Conservation (phyloP, 2,329 filamentous ascomycete species). For the Fusarium decemcellulare region DNA sequence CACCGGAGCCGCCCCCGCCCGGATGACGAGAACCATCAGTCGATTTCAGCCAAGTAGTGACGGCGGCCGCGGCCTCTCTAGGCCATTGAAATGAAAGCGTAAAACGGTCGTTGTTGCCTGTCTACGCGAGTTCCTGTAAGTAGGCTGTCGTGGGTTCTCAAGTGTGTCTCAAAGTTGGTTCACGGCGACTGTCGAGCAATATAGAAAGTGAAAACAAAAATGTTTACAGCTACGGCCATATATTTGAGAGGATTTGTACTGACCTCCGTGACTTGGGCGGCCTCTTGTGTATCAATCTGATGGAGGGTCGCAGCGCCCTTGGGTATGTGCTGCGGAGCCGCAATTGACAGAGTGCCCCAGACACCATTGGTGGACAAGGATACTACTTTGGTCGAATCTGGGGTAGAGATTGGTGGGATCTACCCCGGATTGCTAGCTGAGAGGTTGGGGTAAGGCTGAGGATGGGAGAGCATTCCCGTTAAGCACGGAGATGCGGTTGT, state of each 20-base stretch:
- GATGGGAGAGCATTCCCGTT: not conserved
- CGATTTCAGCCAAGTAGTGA: not conserved
- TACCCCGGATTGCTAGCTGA: not conserved
- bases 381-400: not conserved
- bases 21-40: conserved; percentile 26
- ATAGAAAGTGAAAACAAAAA: no score
- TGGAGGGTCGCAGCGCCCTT: no score
- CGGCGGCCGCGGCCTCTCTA: not conserved
- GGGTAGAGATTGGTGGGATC: not conserved
- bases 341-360: not conserved
- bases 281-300: not conserved
- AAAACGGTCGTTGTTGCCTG: not conserved
- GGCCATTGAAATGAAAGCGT: not conserved
- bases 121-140: no score
- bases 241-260: no score
- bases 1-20: conserved; percentile 17
- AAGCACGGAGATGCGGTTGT: no score
- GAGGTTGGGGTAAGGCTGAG: conserved; percentile 1
- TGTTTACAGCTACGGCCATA: no score
- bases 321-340: not conserved
- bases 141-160: no score
- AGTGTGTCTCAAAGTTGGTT: no score
- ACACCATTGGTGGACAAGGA: not conserved
- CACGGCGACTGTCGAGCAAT: no score
- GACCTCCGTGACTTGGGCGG: not conserved